A percentile compares a stretch with the other conserved stretches of the same genome.
Conservation (phyloP, 306 rosid species). For the Prunus fruticosa region DNA sequence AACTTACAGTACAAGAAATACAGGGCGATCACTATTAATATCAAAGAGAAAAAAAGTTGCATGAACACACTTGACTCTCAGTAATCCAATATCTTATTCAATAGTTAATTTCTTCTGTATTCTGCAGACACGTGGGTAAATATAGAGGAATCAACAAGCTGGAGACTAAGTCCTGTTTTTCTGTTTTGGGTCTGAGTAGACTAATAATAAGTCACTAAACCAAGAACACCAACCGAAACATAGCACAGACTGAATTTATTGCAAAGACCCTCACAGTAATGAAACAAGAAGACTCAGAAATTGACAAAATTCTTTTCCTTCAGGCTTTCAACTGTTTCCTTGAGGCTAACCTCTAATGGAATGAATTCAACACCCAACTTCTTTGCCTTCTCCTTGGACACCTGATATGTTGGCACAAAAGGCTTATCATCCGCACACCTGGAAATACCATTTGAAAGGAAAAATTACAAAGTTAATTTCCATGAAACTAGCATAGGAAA, state of each 20-base stretch:
- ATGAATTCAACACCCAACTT: constrained; percentile 63
- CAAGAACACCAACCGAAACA: background rate
- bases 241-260: background rate
- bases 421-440: constrained; percentile 67
- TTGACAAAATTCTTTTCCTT: constrained; percentile 48
- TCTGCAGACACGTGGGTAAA: background rate
- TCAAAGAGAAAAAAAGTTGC: background rate
- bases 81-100: constrained; percentile 3
- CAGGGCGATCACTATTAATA: background rate
- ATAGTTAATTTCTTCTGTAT: background rate
- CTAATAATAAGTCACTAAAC: background rate
- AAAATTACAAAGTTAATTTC: background rate
- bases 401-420: constrained; percentile 38
- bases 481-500: background rate
- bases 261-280: background rate
- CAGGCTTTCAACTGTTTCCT: constrained; percentile 71
- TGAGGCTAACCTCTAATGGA: constrained; percentile 51
- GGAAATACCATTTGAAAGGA: constrained; percentile 8
- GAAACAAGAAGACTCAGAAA: constrained; percentile 28
- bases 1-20: no score
- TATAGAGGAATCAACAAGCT: background rate
- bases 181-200: background rate
- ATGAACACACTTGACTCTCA: background rate
- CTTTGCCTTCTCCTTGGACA: constrained; percentile 63
- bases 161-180: background rate